Evolutionary conservation across 2,329 filamentous ascomycete species (phyloP).

Genomic region (Biscogniauxia sp.): DNA sequence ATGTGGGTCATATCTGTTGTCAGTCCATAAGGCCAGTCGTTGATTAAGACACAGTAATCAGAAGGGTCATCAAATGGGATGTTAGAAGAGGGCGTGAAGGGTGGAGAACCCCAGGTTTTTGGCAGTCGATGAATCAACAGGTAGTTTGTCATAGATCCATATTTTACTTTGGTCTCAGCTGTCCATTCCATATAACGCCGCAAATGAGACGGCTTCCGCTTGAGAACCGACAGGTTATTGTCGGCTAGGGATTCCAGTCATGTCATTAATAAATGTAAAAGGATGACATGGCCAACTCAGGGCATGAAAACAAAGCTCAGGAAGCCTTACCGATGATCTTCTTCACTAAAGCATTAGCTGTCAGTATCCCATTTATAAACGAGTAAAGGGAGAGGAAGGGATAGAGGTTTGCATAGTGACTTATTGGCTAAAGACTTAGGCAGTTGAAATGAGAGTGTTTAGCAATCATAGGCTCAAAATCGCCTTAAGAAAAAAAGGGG

Average conservation of each 20-base stretch:
- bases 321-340: conserved; percentile 58
- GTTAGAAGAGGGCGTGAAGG: conserved; percentile 50
- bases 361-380: not conserved
- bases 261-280: conserved; percentile 21
- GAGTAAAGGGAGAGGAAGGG: not conserved
- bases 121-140: conserved; percentile 71
- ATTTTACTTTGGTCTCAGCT: conserved; percentile 63
- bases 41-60: conserved; percentile 71
- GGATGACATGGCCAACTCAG: not conserved
- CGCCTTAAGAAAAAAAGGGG: not conserved
- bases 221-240: conserved; percentile 70
- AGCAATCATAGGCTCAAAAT: not conserved
- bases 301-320: conserved; percentile 1
- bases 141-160: conserved; percentile 79
- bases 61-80: conserved; percentile 52
- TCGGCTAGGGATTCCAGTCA: conserved; percentile 25
- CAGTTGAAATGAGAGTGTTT: not conserved
- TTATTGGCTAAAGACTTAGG: not conserved
- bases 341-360: conserved; percentile 44
- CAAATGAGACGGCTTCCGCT: conserved; percentile 77
- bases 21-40: conserved; percentile 93
- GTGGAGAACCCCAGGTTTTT: conserved; percentile 60
- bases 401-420: not conserved
- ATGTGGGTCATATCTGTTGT: conserved; percentile 68
- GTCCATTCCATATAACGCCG: conserved; percentile 78